Conservation (phyloP, 2,329 filamentous ascomycete genomes). For the Coleophoma cylindrospora region DNA sequence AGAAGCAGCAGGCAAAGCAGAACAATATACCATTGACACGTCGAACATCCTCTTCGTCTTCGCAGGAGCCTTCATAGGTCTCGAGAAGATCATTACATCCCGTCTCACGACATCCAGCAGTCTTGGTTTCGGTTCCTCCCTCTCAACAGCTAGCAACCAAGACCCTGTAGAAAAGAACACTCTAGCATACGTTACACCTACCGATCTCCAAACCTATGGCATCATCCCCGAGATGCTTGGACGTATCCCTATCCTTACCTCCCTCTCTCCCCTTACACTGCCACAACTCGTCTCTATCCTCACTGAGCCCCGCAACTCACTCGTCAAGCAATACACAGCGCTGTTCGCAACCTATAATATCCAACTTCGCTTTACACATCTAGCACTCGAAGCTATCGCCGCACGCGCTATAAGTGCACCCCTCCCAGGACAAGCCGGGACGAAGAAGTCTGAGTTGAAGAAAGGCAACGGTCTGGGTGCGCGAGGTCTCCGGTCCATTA, state of each 20-base stretch:
- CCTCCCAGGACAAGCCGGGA: not conserved
- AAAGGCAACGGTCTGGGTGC: conserved; percentile 71
- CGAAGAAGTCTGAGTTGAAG: conserved; percentile 26
- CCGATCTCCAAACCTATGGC: conserved; percentile 77
- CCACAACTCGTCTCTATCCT: conserved; percentile 76
- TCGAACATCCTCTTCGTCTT: conserved; percentile 98
- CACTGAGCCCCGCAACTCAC: conserved; percentile 84
- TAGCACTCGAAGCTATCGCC: conserved; percentile 77
- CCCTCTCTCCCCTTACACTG: conserved; percentile 69
- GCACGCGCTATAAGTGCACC: conserved; percentile 29
- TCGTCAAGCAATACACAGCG: conserved; percentile 83
- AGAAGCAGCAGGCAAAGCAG: conserved; percentile 16
- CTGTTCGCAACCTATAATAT: conserved; percentile 73
- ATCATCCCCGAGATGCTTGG: conserved; percentile 95
- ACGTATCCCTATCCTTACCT: conserved; percentile 86
- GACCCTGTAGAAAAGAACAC: conserved; percentile 31
- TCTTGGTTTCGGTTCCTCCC: conserved; percentile 77
- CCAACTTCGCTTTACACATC: conserved; percentile 76
- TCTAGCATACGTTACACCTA: conserved; percentile 69
- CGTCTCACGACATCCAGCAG: conserved; percentile 77
- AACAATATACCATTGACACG: conserved; percentile 74
- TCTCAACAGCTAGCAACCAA: conserved; percentile 59
- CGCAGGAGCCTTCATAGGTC: conserved; percentile 88
- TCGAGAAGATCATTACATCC: conserved; percentile 82
- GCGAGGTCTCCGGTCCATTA: conserved; percentile 71